Evolutionary conservation across 306 rosid genomes (phyloP).

Genomic region (Rosa lucieae): DNA sequence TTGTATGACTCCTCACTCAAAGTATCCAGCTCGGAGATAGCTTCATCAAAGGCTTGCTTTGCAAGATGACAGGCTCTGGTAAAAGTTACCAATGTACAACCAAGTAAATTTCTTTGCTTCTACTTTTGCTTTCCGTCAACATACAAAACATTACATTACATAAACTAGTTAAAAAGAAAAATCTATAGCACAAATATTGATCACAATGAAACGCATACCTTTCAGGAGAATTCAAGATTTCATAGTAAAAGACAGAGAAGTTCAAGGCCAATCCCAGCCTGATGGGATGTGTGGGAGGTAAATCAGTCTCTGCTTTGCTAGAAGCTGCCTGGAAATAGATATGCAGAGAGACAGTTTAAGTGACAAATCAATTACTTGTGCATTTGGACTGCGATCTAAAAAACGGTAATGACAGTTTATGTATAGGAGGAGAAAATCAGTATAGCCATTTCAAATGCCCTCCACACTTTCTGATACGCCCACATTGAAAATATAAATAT

Average conservation of each 20-base stretch:
- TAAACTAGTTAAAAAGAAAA: background rate
- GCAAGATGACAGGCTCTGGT: slow-evolving; percentile 67
- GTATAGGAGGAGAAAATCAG: background rate
- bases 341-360: background rate
- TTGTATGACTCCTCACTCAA: slow-evolving; percentile 41
- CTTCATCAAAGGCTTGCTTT: slow-evolving; percentile 69
- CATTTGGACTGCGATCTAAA: background rate
- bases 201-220: slow-evolving; percentile 7
- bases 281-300: slow-evolving; percentile 26
- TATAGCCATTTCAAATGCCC: background rate
- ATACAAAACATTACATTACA: background rate
- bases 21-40: slow-evolving; percentile 63
- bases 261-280: slow-evolving; percentile 37
- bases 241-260: slow-evolving; percentile 34
- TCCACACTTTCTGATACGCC: background rate
- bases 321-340: slow-evolving; percentile 46
- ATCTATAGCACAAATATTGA: background rate
- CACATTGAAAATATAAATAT: background rate
- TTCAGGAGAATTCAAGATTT: slow-evolving; percentile 35
- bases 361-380: background rate
- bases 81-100: slow-evolving; percentile 17
- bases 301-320: slow-evolving; percentile 43
- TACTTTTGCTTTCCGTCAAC: background rate
- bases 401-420: background rate
- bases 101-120: background rate